Percentiles rank a stretch among this genome's conserved stretches.
These are phyloP conservation scores for Phytopythium helicoides DNA, from an alignment of 352 stramenopile genomes.

Conservation along the genomic window DNA sequence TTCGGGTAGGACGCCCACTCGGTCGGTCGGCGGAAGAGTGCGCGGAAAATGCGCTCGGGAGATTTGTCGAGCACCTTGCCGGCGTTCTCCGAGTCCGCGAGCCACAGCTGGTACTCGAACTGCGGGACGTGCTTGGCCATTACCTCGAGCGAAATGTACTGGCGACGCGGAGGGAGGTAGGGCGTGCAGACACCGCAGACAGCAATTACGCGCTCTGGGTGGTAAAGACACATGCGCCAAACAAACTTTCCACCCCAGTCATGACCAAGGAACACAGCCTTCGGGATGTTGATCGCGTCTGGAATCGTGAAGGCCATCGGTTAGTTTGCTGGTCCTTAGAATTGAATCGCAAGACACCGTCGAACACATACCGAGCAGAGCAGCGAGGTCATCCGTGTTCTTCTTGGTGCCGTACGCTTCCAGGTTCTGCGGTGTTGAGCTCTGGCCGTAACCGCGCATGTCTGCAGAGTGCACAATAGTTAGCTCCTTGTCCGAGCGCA, in stretches of 20 bases:
- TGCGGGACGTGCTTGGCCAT: constrained; percentile 21
- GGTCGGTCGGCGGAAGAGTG: constrained; percentile 29
- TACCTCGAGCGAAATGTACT: constrained; percentile 34
- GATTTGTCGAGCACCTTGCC: constrained; percentile 32
- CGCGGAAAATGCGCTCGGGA: constrained; percentile 28
- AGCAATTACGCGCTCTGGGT: constrained; percentile 50
- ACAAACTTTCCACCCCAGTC: no score
- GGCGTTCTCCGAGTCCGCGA: constrained; percentile 27
- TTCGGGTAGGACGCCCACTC: constrained; percentile 15
- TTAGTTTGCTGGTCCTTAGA: no score
- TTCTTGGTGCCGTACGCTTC: constrained; percentile 49
- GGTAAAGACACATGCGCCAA: constrained; percentile 58
- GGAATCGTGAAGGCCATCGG: no score
- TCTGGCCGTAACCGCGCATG: no score
- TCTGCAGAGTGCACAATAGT: constrained; percentile 49
- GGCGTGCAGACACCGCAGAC: constrained; percentile 58
- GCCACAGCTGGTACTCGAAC: constrained; percentile 41
- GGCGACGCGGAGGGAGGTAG: constrained; percentile 31
- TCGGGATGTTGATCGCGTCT: constrained; percentile 49
- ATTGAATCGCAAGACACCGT: no score
- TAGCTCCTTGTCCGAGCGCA: no score
- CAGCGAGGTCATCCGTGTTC: constrained; percentile 35
- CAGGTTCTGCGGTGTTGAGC: constrained; percentile 33
- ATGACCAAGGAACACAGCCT: constrained; percentile 46
- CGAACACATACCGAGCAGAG: constrained; percentile 36